Base-by-base conservation (phyloP, 768 basidiomycete species). In the Dioszegia hungarica region DNA sequence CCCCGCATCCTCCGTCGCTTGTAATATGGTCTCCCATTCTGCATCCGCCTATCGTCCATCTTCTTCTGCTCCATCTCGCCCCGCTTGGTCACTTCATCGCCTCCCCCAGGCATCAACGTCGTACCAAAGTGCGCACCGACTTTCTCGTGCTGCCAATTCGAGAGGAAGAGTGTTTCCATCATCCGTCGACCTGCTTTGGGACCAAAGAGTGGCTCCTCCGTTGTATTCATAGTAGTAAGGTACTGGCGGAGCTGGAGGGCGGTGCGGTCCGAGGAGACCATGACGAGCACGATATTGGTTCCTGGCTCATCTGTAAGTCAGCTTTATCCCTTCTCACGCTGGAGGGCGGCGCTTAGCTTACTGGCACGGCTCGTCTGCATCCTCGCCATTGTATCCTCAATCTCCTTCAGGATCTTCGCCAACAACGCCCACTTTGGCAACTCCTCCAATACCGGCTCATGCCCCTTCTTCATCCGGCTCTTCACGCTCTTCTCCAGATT, bases 391-490 rank as follows among this genome's bases (percentile, higher is more conserved):
- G 92, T 89, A 57, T 85, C 85, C 74, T 98, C 95, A 2, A 91
- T 86, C 77, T 99, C 95, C 48, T 89, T 81, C 40, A 99, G 74
- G 0, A 93, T 82, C n/a, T 90, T 88, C 0, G 85, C 82, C 12
- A 99, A 77, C 8, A 93, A 73, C 54, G 82, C 82, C 94, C 95
- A 98, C 73, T 99, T 99, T 0, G 93, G 93, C 40, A 89, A 81
- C 69, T 98, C 95, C 76, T 98, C 95, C 22, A 97, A 79, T 0
- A 92, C 83, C 0, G 90, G 89, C 41, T 90, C 84, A 74, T 93
- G 84, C 0, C 84, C 85, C 10, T 82, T 79, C 0, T 91, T 88
- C 20, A 90, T 70, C 86, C 90, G 89, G 22, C 74, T 68, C 31
- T 81, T 77, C 34, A 73, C 68, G 11, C 54, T 59, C 22, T 41